These are phyloP conservation scores for Astrocystis sublimbata DNA, from an alignment of 495 filamentous ascomycete genomes.

Conservation along the genomic window DNA sequence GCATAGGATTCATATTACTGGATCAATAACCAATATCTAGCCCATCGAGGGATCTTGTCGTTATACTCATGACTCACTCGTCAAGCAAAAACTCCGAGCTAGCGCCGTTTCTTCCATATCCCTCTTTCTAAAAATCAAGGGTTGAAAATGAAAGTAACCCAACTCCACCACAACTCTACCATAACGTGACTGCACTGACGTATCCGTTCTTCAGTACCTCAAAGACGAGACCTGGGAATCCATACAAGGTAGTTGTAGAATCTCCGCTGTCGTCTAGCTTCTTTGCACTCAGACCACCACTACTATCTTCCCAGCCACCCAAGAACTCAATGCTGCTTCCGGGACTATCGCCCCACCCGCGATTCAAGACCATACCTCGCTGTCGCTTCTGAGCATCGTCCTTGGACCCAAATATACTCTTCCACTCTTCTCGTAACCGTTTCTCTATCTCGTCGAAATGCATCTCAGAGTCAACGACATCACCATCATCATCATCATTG, in stretches of 20 bases:
- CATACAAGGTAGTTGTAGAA: slow-evolving; percentile 86
- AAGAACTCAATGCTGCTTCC: slow-evolving; percentile 88
- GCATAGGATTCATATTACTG: not conserved
- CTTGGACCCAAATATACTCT: slow-evolving; percentile 60
- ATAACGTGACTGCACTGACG: slow-evolving; percentile 88
- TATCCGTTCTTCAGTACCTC: slow-evolving; percentile 92
- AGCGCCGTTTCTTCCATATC: not conserved
- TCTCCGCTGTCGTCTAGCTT: slow-evolving; percentile 57
- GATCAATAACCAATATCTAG: not conserved
- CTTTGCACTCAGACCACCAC: slow-evolving; percentile 39
- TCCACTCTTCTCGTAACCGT: slow-evolving; percentile 70
- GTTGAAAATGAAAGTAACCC: not conserved
- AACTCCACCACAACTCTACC: slow-evolving; percentile 45
- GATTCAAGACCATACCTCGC: slow-evolving; percentile 81
- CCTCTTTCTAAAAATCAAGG: not conserved
- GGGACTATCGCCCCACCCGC: slow-evolving; percentile 88
- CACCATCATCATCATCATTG: too few species aligned
- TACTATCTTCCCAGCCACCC: slow-evolving; percentile 84
- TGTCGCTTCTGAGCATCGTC: slow-evolving; percentile 65
- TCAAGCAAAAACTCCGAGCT: not conserved
- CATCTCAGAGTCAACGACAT: slow-evolving; percentile 71
- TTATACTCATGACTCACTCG: not conserved
- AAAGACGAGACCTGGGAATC: slow-evolving; percentile 90
- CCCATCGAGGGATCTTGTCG: not conserved
- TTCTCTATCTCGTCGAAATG: slow-evolving; percentile 68